A percentile compares a stretch with the other conserved stretches of the same genome.
These are phyloP conservation scores for Podospora sp. DNA, from an alignment of 495 filamentous ascomycete species.

Conservation along the genomic window DNA sequence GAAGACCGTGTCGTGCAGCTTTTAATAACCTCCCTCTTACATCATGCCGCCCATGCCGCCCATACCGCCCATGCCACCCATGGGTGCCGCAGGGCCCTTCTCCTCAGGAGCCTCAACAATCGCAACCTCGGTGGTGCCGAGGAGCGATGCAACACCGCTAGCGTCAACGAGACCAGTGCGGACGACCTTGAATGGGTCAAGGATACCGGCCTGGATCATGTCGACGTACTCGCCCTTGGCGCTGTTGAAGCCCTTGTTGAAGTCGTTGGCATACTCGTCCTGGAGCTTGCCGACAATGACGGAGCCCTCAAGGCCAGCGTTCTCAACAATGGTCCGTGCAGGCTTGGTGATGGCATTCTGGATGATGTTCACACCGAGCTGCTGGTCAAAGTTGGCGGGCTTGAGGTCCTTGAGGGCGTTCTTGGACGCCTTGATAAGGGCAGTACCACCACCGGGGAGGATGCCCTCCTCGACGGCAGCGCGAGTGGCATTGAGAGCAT, in stretches of 20 bases:
- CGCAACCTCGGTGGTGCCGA: slow-evolving; percentile 97
- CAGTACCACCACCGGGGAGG: slow-evolving; percentile 96
- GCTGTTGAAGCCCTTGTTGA: slow-evolving; percentile 98
- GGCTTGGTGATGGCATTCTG: slow-evolving; percentile 96
- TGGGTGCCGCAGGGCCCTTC: slow-evolving; percentile 61
- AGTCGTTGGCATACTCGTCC: slow-evolving; percentile 88
- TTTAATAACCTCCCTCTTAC: slow-evolving; percentile 20
- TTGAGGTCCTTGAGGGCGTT: slow-evolving; percentile 83
- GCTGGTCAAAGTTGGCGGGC: slow-evolving; percentile 95
- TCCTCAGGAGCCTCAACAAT: slow-evolving; percentile 95
- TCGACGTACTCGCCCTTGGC: slow-evolving; percentile 96
- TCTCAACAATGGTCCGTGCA: slow-evolving; percentile 94
- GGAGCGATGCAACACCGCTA: slow-evolving; percentile 91
- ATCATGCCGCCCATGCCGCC: slow-evolving; percentile 49
- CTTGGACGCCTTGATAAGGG: slow-evolving; percentile 92
- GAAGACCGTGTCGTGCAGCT: slow-evolving; percentile 19
- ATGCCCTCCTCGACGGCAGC: slow-evolving; percentile 99
- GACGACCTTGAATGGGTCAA: slow-evolving; percentile 99
- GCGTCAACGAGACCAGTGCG: slow-evolving; percentile 93
- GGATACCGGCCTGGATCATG: slow-evolving; percentile 96
- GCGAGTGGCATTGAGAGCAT: slow-evolving; percentile 96
- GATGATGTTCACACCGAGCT: slow-evolving; percentile 95
- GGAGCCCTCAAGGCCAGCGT: slow-evolving; percentile 92
- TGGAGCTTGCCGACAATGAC: slow-evolving; percentile 98
- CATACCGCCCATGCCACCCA: slow-evolving; percentile 64